These are phyloP conservation scores for Zizania palustris DNA, from an alignment of 202 grass and related monocot genomes.

Conservation along the genomic window DNA sequence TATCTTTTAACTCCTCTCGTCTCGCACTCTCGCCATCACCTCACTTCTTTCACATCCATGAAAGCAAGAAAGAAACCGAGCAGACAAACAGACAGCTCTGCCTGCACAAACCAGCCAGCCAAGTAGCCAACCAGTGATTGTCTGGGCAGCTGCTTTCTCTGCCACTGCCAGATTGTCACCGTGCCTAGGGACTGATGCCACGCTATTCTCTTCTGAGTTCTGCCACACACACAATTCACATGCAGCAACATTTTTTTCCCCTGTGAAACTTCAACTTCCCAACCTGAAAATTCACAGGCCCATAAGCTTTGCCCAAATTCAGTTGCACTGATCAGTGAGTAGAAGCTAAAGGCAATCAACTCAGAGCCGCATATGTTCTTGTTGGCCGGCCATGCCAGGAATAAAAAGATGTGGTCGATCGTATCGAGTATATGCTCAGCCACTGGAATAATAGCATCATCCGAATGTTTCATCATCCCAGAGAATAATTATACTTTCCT, in stretches of 20 bases:
- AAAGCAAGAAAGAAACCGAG: not conserved
- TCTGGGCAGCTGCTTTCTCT: not conserved
- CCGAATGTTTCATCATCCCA: not conserved
- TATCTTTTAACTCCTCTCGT: not conserved
- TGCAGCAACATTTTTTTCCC: not conserved
- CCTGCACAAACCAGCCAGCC: not conserved
- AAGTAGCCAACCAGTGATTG: not conserved
- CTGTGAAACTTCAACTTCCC: not conserved
- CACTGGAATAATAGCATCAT: conserved; percentile 11
- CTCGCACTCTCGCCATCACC: not conserved
- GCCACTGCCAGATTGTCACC: not conserved
- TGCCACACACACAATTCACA: not conserved
- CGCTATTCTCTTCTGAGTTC: not conserved
- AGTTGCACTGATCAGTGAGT: too few species aligned
- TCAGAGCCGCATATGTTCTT: not conserved
- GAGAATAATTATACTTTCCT: not conserved
- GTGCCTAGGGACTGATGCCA: not conserved
- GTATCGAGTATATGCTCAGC: not conserved
- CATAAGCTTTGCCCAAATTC: too few species aligned
- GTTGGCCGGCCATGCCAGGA: not conserved
- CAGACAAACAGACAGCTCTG: not conserved
- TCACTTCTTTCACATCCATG: not conserved
- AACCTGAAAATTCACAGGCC: not conserved
- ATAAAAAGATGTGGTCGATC: not conserved
- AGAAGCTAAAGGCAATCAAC: not conserved